These are phyloP conservation scores for Hanseniaspora taiwanica DNA, from an alignment of 805 yeast genomes.

Conservation along the genomic window DNA sequence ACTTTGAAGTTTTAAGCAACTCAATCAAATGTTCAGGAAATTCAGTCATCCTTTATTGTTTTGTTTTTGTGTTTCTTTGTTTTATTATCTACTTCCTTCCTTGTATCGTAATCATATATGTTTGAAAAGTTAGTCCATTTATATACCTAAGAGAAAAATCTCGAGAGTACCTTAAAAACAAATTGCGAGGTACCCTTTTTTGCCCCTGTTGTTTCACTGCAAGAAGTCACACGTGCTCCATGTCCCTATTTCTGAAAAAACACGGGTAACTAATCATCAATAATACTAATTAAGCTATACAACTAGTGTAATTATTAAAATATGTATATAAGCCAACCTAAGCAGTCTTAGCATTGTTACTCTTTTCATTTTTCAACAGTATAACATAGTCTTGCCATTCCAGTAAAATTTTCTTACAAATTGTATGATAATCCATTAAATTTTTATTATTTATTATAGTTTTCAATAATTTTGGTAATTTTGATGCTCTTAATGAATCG, in stretches of 20 bases:
- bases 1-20: slow-evolving; percentile 47
- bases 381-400: slow-evolving; percentile 15
- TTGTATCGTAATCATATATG: no score
- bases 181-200: no score
- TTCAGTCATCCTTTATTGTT: slow-evolving; percentile 12
- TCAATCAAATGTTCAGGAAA: slow-evolving; percentile 28
- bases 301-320: no score
- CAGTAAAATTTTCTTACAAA: slow-evolving; percentile 15
- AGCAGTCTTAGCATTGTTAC: neutral
- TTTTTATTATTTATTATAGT: slow-evolving; percentile 16
- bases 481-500: slow-evolving; percentile 17
- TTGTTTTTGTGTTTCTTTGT: neutral
- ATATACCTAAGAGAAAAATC: no score
- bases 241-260: no score
- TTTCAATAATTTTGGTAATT: slow-evolving; percentile 20
- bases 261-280: no score
- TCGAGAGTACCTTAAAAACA: no score
- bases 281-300: no score
- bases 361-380: slow-evolving; percentile 11
- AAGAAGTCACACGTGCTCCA: no score
- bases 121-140: no score
- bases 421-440: slow-evolving; percentile 18
- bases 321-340: no score
- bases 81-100: neutral
- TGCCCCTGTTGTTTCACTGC: no score